phyloP scores from a whole-genome alignment of 768 basidiomycete species.

The Trametes sanguinea region DNA sequence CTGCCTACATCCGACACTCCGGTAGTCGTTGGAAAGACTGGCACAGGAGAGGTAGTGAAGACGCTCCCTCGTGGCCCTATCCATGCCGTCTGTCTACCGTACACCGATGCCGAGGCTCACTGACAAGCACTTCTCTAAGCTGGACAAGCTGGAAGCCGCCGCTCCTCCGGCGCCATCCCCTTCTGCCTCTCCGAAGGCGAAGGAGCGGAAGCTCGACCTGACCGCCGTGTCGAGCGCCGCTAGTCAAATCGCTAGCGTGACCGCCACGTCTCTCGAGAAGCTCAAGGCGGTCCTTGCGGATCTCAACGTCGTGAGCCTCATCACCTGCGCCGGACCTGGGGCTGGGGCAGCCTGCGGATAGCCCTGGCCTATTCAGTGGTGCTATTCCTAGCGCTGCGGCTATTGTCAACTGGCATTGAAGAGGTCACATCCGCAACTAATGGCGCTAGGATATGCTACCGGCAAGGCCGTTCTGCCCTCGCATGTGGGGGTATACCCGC shows the following conservation, averaged over 20 bases:
- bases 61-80: slow-evolving; percentile 54
- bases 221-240: slow-evolving; percentile 5
- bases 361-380: slow-evolving; percentile 67
- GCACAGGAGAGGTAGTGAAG: slow-evolving; percentile 32
- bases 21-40: slow-evolving; percentile 24
- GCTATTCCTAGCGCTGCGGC: slow-evolving; percentile 76
- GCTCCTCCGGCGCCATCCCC: not conserved
- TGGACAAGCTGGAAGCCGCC: slow-evolving; percentile 34
- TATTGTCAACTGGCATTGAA: slow-evolving; percentile 63
- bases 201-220: slow-evolving; percentile 1
- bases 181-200: slow-evolving; percentile 4
- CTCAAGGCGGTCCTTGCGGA: slow-evolving; percentile 55
- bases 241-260: slow-evolving; percentile 39
- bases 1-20: slow-evolving; percentile 53
- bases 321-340: slow-evolving; percentile 66
- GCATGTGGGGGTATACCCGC: slow-evolving; percentile 70
- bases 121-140: slow-evolving; percentile 55
- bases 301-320: slow-evolving; percentile 61
- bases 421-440: slow-evolving; percentile 75
- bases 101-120: slow-evolving; percentile 65
- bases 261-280: slow-evolving; percentile 51
- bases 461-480: slow-evolving; percentile 65
- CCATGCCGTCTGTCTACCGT: slow-evolving; percentile 74
- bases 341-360: slow-evolving; percentile 72
- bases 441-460: slow-evolving; percentile 78